phyloP scores from a whole-genome alignment of 345 rosid species.

The Jatropha curcas region DNA sequence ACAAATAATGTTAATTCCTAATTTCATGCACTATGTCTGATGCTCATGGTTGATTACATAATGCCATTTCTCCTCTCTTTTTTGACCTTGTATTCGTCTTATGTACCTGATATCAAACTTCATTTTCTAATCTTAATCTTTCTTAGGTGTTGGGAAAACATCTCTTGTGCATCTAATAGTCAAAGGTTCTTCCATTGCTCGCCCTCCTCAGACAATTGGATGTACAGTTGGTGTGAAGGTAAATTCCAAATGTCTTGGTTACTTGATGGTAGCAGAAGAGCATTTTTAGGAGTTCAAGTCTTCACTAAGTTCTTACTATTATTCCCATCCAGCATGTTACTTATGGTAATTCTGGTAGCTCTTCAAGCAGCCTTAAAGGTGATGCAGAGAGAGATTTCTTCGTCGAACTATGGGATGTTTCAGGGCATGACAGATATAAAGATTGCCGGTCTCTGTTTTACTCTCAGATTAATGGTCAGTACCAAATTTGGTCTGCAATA shows the following conservation, averaged over 20 bases:
- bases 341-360: conserved; percentile 80
- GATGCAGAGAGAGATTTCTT: conserved; percentile 96
- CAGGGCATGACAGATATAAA: conserved; percentile 97
- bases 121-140: conserved; percentile 18
- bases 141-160: conserved; percentile 87
- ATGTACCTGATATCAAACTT: conserved; percentile 14
- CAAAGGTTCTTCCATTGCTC: conserved; percentile 67
- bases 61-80: not conserved
- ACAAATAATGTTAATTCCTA: not conserved
- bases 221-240: conserved; percentile 97
- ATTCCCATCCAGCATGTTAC: conserved; percentile 56
- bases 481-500: not conserved
- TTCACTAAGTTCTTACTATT: conserved; percentile 19
- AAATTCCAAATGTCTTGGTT: conserved; percentile 12
- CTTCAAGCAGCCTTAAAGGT: conserved; percentile 87
- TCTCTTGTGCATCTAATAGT: conserved; percentile 87
- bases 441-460: conserved; percentile 93
- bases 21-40: not conserved
- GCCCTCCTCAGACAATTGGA: conserved; percentile 93
- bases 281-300: conserved; percentile 17
- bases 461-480: conserved; percentile 88
- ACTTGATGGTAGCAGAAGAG: conserved; percentile 6
- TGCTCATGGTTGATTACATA: not conserved
- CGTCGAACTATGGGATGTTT: conserved; percentile 98
- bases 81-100: not conserved